Evolutionary conservation across 352 stramenopile species (phyloP), one percentile per base, ranked within the genome.

Genomic region (Blastocystis sp.): DNA sequence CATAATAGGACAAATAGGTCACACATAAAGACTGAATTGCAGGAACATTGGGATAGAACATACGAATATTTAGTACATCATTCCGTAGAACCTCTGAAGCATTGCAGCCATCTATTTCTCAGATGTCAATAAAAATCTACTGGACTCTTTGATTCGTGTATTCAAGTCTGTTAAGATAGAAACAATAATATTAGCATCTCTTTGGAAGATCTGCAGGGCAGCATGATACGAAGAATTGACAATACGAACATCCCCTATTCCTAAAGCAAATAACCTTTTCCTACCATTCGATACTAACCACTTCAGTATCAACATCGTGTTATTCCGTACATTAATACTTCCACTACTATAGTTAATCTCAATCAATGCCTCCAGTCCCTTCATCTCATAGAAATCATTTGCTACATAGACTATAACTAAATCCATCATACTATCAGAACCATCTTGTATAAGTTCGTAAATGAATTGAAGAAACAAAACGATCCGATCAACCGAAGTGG

Each of bases 361-460:
- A n/a, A 83, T 83, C 71, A 83, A 43, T 12, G 71, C 71, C 2
- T 83, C 71, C n/a, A 83, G n/a, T 46, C 71, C 71, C 21, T 54
- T 51, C 35, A 46, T 52, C 27, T 57, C 49, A 21, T 65, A 83
- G 32, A 83, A 83, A 24, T 51, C 49, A 19, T 39, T 63, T 37
- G 71, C 71, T 32, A 63, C 49, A 29, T 57, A 27, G 21, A 67
- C 71, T 83, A 46, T 21, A 42, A 32, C 63, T 83, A 32, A 83
- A n/a, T 11, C 35, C 21, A 21, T 24, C 3, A 11, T 29, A 21
- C 7, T 16, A 42, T 5, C 21, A 21, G 16, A 32, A 83, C 71
- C 11, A 66, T 83, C 71, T 16, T 83, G 49, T 5, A 83, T 39
- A 1, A 83, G 49, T n/a, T 32, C 49, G 21, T n/a, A 21, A 27